Evolutionary conservation across 2,329 filamentous ascomycete species (phyloP).

Genomic region (Colletotrichum siamense): DNA sequence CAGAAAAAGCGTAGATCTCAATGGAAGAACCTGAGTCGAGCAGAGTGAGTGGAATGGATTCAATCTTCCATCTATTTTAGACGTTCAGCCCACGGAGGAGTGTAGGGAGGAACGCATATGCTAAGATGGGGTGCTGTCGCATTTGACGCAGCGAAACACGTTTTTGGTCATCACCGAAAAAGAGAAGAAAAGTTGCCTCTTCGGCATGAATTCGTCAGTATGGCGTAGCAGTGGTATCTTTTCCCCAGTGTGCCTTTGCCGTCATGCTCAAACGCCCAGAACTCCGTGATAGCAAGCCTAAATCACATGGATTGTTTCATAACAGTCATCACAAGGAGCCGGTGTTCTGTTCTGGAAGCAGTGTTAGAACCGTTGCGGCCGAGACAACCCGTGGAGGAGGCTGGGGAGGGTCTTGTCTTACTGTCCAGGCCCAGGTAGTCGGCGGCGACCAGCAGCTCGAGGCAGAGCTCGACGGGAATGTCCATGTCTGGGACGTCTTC

Average conservation of each 20-base stretch:
- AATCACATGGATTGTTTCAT: slow-evolving; percentile 21
- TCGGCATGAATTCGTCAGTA: slow-evolving; percentile 6
- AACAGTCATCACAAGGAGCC: slow-evolving; percentile 9
- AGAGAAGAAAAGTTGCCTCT: not conserved
- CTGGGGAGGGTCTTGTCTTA: slow-evolving; percentile 35
- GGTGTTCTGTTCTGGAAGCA: slow-evolving; percentile 19
- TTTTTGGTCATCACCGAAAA: not conserved
- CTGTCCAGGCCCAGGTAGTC: slow-evolving; percentile 77
- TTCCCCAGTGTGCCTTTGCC: not conserved
- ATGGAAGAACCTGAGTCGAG: slow-evolving; percentile 45
- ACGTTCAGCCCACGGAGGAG: slow-evolving; percentile 58
- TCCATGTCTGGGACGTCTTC: slow-evolving; percentile 83
- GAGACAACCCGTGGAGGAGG: not conserved
- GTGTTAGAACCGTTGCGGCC: not conserved
- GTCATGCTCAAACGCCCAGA: slow-evolving; percentile 1
- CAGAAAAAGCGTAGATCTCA: slow-evolving; percentile 55
- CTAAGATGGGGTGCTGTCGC: slow-evolving; percentile 47
- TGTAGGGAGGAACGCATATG: slow-evolving; percentile 57
- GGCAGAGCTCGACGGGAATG: slow-evolving; percentile 77
- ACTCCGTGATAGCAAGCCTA: slow-evolving; percentile 31
- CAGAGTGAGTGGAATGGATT: slow-evolving; percentile 58
- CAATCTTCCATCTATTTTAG: slow-evolving; percentile 60
- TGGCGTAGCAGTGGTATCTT: slow-evolving; percentile 19
- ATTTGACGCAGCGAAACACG: not conserved
- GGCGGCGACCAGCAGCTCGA: slow-evolving; percentile 79